Evolutionary conservation across 495 filamentous ascomycete genomes (phyloP), one percentile per base, ranked within the genome.

Genomic region (Tuber brumale): DNA sequence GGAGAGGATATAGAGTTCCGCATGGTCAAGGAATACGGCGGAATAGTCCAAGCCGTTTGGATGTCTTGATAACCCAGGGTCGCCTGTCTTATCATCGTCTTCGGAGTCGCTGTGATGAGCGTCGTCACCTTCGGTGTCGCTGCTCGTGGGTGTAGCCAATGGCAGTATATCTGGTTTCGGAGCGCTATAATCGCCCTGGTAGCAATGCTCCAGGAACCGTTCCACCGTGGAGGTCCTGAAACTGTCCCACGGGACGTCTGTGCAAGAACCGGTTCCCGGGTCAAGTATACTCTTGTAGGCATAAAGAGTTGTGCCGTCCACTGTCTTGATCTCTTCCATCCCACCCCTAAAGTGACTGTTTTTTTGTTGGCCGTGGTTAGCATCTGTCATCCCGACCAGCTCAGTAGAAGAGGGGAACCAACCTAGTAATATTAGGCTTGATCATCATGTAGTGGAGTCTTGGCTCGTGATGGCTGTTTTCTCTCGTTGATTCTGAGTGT

Each of bases 131-230:
- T 37, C 37, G 37, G 37, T 3, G 37, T 37, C 37, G 37, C n/a
- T n/a, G n/a, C n/a, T n/a, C n/a, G n/a, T n/a, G n/a, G n/a, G 51
- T 1, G n/a, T 31, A 61, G n/a, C n/a, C 2, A 31, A 12, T 61
- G n/a, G 51, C n/a, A 12, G 21, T 10, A 31, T 61, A 3, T 2
- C 10, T 2, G 51, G 51, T 31, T 61, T 14, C 10, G 51, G 51
- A 16, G 10, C n/a, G 16, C n/a, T 27, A 6, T 97, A 97, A 83
- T 97, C 92, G 83, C 88, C 89, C 4, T 92, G 96, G 84, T 97
- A 97, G 70, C 95, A 89, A 85, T 91, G 97, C 85, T 97, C 92
- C 79, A 97, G 89, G 81, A 95, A 93, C 84, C 90, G 93, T 61
- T 92, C 90, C 73, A 94, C 90, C 51, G 94, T 92, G 3, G 51